These are phyloP conservation scores for Pleurotus djamor DNA, from an alignment of 768 basidiomycete genomes.

Conservation along the genomic window DNA sequence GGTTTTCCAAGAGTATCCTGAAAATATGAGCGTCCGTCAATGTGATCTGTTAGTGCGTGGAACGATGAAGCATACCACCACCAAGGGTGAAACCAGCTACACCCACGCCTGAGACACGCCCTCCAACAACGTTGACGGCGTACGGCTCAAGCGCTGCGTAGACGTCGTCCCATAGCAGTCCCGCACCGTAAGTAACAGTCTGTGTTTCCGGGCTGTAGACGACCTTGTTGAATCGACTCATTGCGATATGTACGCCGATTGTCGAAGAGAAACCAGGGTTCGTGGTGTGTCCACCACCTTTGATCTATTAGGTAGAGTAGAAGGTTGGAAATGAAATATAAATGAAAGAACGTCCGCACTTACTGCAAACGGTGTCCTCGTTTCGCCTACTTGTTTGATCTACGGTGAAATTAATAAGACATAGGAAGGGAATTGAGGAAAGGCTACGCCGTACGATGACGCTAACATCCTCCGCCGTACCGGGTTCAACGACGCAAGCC, in stretches of 20 bases:
- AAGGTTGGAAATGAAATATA: background rate
- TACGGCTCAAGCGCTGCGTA: slow-evolving; percentile 49
- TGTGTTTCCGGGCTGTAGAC: slow-evolving; percentile 34
- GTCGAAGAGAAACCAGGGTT: slow-evolving; percentile 64
- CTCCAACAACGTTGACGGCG: slow-evolving; percentile 56
- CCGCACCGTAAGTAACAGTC: slow-evolving; percentile 40
- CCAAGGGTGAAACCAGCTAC: slow-evolving; percentile 59
- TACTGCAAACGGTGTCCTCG: slow-evolving; percentile 54
- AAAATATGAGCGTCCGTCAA: background rate
- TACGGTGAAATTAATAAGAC: slow-evolving; percentile 16
- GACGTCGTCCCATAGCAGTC: slow-evolving; percentile 64
- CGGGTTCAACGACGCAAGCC: slow-evolving; percentile 58
- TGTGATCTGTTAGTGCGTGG: background rate
- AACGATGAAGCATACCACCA: slow-evolving; percentile 34
- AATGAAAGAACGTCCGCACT: slow-evolving; percentile 4
- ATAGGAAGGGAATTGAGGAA: background rate
- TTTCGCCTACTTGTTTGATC: slow-evolving; percentile 45
- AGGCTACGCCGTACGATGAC: slow-evolving; percentile 37
- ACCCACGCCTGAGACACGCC: slow-evolving; percentile 55
- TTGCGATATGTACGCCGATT: slow-evolving; percentile 53
- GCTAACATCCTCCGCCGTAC: slow-evolving; percentile 47
- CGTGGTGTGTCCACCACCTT: slow-evolving; percentile 58
- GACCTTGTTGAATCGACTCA: slow-evolving; percentile 47
- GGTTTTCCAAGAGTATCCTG: slow-evolving; percentile 63
- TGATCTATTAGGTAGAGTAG: slow-evolving; percentile 35